These are phyloP conservation scores for Chalaropsis ovoidea DNA, from an alignment of 2,329 filamentous ascomycete species.

Conservation along the genomic window DNA sequence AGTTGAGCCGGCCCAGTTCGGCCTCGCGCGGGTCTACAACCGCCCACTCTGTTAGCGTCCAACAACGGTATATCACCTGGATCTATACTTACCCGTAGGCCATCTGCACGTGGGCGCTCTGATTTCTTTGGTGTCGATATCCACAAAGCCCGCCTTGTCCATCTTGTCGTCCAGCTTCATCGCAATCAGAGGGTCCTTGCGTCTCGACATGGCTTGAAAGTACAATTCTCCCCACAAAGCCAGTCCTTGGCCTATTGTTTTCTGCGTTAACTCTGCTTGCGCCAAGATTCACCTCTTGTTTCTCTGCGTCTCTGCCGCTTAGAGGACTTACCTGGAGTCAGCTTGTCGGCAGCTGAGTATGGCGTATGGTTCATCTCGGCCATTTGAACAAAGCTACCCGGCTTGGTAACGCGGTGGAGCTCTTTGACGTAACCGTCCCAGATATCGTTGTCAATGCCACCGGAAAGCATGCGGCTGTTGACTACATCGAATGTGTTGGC, in stretches of 20 bases:
- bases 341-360: conserved; percentile 74
- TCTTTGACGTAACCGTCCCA: conserved; percentile 71
- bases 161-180: conserved; percentile 51
- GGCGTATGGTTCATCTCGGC: conserved; percentile 78
- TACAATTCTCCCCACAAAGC: background rate
- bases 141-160: conserved; percentile 53
- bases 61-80: background rate
- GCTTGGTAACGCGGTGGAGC: conserved; percentile 59
- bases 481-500: conserved; percentile 69
- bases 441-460: conserved; percentile 59
- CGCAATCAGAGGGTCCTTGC: conserved; percentile 57
- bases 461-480: conserved; percentile 63
- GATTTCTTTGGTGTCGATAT: conserved; percentile 36
- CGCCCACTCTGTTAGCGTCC: background rate
- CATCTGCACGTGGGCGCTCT: background rate
- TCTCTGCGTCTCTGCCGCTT: background rate
- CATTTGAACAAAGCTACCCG: conserved; percentile 78
- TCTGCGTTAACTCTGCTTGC: background rate
- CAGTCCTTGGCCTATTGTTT: background rate
- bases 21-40: background rate
- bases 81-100: background rate
- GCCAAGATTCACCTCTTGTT: too few species aligned
- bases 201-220: conserved; percentile 44
- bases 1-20: background rate
- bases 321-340: conserved; percentile 47